phyloP scores from a whole-genome alignment of 2,329 filamentous ascomycete genomes.

The Leptoxyphium fumago region DNA sequence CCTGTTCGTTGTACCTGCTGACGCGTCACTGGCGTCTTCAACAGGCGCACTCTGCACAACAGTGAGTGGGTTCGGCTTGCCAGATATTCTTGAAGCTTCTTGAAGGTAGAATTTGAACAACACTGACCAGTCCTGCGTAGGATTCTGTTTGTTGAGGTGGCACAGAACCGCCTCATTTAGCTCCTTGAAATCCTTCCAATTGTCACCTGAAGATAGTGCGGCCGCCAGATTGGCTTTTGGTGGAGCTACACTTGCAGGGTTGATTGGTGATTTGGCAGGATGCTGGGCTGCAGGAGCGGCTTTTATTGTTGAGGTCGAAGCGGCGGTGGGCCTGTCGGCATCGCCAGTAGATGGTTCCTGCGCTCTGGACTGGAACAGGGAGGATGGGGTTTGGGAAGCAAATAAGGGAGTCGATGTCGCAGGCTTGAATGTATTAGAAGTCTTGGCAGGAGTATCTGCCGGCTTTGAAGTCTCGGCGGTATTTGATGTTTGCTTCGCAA shows the following conservation, averaged over 20 bases:
- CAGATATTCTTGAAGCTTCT: conserved; percentile 11
- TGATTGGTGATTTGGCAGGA: background rate
- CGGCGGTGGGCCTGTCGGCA: background rate
- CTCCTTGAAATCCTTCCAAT: conserved; percentile 6
- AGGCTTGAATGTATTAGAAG: conserved; percentile 4
- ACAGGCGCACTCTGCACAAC: background rate
- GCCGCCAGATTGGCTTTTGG: background rate
- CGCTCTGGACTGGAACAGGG: conserved; percentile 3
- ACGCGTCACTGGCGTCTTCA: background rate
- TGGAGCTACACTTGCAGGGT: background rate
- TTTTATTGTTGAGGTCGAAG: background rate
- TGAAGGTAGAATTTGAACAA: conserved; percentile 15
- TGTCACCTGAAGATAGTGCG: conserved; percentile 1
- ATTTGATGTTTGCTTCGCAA: background rate
- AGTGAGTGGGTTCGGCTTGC: conserved; percentile 1
- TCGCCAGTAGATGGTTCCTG: conserved; percentile 2
- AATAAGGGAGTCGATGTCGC: conserved; percentile 1
- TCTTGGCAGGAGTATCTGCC: conserved; percentile 4
- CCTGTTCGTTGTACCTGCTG: background rate
- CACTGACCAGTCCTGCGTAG: conserved; percentile 13
- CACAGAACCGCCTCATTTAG: conserved; percentile 16
- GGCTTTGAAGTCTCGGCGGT: conserved; percentile 2
- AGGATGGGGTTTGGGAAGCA: conserved; percentile 1
- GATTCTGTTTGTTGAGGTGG: conserved; percentile 12
- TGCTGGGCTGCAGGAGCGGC: background rate